These are phyloP conservation scores for Trichoderma citrinoviride DNA, from an alignment of 2,329 filamentous ascomycete species.

Conservation along the genomic window DNA sequence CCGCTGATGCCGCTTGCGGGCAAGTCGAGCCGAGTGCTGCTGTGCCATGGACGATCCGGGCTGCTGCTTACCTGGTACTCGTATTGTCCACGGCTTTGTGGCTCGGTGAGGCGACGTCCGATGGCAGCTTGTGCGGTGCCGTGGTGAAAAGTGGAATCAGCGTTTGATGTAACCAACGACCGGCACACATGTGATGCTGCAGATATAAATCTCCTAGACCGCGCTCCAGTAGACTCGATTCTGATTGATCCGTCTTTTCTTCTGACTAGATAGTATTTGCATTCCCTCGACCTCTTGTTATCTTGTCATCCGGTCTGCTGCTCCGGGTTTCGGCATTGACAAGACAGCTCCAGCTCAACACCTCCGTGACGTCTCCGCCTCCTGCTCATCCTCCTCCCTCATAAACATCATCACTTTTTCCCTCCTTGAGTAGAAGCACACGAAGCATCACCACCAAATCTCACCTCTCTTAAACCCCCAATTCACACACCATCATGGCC, in stretches of 20 bases:
- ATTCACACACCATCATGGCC: constrained; percentile 22
- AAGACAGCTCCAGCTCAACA: background rate
- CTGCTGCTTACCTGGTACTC: background rate
- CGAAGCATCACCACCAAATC: background rate
- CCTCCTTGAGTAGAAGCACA: background rate
- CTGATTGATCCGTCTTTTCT: no score
- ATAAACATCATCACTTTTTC: background rate
- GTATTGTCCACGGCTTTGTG: background rate
- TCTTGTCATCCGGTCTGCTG: no score
- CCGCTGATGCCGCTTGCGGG: constrained; percentile 18
- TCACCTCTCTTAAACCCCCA: constrained; percentile 19
- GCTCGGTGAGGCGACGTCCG: constrained; percentile 15
- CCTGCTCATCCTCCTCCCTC: background rate
- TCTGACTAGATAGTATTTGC: no score
- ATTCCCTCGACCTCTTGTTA: no score
- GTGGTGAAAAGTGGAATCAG: background rate
- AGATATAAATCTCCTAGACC: no score
- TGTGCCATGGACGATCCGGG: background rate
- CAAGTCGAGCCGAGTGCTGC: background rate
- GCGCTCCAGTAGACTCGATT: no score
- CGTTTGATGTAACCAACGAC: background rate
- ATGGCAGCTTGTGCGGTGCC: background rate
- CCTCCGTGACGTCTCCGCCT: background rate
- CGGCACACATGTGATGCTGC: no score
- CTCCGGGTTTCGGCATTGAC: no score